phyloP scores from a whole-genome alignment of 2,329 filamentous ascomycete species.

The Ophidiomyces ophidiicola region DNA sequence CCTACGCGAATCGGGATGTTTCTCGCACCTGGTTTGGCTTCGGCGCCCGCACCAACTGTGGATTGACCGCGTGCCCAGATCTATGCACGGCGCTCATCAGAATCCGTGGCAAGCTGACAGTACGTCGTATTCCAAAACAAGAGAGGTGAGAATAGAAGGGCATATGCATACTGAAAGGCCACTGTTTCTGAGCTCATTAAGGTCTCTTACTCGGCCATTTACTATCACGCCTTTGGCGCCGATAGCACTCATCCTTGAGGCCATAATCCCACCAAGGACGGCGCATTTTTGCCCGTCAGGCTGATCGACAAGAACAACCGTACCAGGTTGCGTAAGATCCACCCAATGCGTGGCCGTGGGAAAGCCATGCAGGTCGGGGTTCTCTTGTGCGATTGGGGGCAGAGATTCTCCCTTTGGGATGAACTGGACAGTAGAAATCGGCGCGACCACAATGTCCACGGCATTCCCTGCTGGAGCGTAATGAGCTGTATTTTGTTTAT shows the following conservation, averaged over 20 bases:
- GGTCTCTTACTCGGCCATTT: conserved; percentile 55
- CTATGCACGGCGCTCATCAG: conserved; percentile 17
- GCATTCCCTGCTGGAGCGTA: conserved; percentile 24
- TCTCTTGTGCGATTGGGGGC: conserved; percentile 21
- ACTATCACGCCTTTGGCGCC: conserved; percentile 53
- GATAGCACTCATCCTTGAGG: conserved; percentile 52
- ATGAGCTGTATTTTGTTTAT: conserved; percentile 25
- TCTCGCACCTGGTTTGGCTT: conserved; percentile 32
- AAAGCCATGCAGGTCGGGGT: conserved; percentile 37
- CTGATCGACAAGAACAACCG: conserved; percentile 55
- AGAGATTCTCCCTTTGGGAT: conserved; percentile 43
- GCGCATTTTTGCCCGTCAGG: conserved; percentile 55
- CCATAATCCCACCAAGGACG: conserved; percentile 66
- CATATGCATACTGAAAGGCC: conserved; percentile 41
- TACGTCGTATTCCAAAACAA: neutral
- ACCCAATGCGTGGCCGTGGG: conserved; percentile 54
- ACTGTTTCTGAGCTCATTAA: conserved; percentile 46
- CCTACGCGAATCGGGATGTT: conserved; percentile 31
- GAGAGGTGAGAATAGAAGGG: neutral
- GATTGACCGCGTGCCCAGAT: conserved; percentile 35
- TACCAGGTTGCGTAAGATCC: conserved; percentile 48
- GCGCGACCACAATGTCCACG: conserved; percentile 28
- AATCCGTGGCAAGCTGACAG: neutral
- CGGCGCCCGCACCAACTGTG: conserved; percentile 36
- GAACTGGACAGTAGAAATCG: conserved; percentile 41